Conservation (phyloP, 2,329 filamentous ascomycete species). For the Thielaviopsis musarum region DNA sequence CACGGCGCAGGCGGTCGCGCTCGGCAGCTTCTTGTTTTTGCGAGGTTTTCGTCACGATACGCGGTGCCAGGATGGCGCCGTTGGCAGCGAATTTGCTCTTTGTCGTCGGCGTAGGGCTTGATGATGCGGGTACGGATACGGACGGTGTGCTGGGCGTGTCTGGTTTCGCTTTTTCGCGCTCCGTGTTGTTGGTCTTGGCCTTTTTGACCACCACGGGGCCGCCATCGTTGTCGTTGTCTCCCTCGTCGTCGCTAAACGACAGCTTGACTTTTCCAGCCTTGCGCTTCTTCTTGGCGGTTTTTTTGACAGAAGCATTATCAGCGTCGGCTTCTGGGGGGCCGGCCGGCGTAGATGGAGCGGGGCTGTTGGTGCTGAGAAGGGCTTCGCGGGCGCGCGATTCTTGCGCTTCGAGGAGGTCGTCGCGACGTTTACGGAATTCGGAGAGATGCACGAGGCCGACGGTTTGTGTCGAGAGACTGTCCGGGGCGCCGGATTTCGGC, state of each 20-base stretch:
- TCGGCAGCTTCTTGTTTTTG: constrained; percentile 64
- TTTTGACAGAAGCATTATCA: constrained; percentile 20
- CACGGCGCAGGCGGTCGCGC: constrained; percentile 59
- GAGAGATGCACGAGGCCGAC: constrained; percentile 83
- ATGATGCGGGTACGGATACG: neutral
- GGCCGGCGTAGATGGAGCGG: constrained; percentile 24
- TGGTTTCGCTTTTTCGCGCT: constrained; percentile 12
- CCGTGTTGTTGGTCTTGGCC: constrained; percentile 20
- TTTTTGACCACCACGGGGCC: constrained; percentile 16
- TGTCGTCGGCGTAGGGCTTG: constrained; percentile 13
- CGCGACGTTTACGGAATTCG: constrained; percentile 90
- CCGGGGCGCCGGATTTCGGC: constrained; percentile 28
- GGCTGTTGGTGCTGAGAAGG: neutral
- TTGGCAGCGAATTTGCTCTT: constrained; percentile 44
- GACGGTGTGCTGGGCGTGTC: neutral
- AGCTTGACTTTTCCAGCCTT: constrained; percentile 29
- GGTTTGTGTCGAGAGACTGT: constrained; percentile 69
- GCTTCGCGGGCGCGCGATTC: constrained; percentile 62
- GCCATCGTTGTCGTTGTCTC: constrained; percentile 29
- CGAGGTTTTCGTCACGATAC: constrained; percentile 52
- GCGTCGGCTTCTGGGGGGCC: constrained; percentile 27
- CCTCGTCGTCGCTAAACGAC: constrained; percentile 53
- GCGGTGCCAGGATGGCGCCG: constrained; percentile 48
- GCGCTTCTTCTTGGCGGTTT: constrained; percentile 33
- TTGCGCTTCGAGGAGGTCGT: constrained; percentile 82